These are phyloP conservation scores for Silene latifolia DNA, from an alignment of 148 eudicot genomes.

Conservation along the genomic window DNA sequence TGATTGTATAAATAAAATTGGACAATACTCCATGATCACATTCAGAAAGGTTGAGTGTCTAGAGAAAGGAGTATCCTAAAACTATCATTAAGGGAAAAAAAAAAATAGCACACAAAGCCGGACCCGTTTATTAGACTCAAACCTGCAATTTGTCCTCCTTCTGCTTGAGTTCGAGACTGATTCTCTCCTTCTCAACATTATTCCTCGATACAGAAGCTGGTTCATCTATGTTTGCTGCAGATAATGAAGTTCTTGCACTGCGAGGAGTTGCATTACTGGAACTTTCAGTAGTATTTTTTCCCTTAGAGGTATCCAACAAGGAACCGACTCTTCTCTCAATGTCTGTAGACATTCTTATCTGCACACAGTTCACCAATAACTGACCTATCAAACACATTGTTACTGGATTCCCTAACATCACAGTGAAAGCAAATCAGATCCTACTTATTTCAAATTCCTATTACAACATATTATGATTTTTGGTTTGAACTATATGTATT, in stretches of 20 bases:
- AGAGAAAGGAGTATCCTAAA: background rate
- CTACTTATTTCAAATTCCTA: too few relatives aligned
- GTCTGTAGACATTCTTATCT: slow-evolving; percentile 84
- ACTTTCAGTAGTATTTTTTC: slow-evolving; percentile 24
- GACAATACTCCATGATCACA: slow-evolving; percentile 1
- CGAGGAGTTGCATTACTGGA: slow-evolving; percentile 43
- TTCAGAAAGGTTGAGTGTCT: background rate
- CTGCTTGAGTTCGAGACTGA: slow-evolving; percentile 63
- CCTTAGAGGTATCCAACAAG: slow-evolving; percentile 58
- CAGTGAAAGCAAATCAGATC: too few relatives aligned
- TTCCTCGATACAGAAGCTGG: slow-evolving; percentile 25
- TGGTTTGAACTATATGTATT: too few relatives aligned
- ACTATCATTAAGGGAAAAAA: background rate
- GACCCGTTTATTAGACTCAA: slow-evolving; percentile 3
- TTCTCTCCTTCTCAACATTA: slow-evolving; percentile 49
- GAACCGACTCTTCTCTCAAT: slow-evolving; percentile 74
- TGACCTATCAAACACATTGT: slow-evolving; percentile 3
- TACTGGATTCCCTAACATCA: too few relatives aligned
- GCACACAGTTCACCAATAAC: slow-evolving; percentile 23
- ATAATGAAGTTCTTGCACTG: slow-evolving; percentile 30
- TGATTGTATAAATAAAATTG: background rate
- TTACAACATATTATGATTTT: too few relatives aligned
- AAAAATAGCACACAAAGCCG: background rate
- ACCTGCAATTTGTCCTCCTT: slow-evolving; percentile 79
- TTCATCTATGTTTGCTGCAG: slow-evolving; percentile 23